Percentiles rank a stretch among this genome's conserved stretches.
phyloP scores from a whole-genome alignment of 163 green algal genomes.

The Chlamydomonas reinhardtii region DNA sequence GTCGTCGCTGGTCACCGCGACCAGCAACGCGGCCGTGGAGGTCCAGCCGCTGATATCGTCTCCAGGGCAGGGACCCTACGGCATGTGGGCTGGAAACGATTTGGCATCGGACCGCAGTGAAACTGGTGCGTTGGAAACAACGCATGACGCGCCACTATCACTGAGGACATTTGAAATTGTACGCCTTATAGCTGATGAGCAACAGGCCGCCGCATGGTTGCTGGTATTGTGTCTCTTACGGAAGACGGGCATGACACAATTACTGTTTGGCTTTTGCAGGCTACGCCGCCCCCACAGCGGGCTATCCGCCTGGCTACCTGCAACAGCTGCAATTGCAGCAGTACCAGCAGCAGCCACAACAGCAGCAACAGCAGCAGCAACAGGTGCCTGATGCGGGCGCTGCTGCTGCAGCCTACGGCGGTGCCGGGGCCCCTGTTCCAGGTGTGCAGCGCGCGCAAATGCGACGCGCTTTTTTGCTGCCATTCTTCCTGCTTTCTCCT shows the following conservation, averaged over 20 bases:
- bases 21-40: slow-evolving; percentile 23
- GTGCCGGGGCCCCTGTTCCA: not conserved
- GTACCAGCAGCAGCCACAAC: too few relatives aligned
- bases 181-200: too few relatives aligned
- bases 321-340: not conserved
- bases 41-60: slow-evolving; percentile 1
- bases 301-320: not conserved
- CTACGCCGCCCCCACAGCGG: not conserved
- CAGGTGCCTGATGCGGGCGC: not conserved
- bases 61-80: not conserved
- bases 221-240: too few relatives aligned
- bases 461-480: too few relatives aligned
- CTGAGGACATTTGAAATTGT: too few relatives aligned
- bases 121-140: not conserved
- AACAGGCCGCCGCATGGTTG: too few relatives aligned
- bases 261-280: not conserved
- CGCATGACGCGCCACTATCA: too few relatives aligned
- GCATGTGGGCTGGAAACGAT: not conserved
- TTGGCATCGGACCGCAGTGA: not conserved
- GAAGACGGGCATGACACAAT: too few relatives aligned
- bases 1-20: slow-evolving; percentile 6
- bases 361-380: not conserved
- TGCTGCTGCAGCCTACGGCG: too few relatives aligned
- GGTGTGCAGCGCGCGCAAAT: too few relatives aligned
- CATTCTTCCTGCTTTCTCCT: too few relatives aligned